These are phyloP conservation scores for Apiospora malaysiana DNA, from an alignment of 2,329 filamentous ascomycete genomes.

Conservation along the genomic window DNA sequence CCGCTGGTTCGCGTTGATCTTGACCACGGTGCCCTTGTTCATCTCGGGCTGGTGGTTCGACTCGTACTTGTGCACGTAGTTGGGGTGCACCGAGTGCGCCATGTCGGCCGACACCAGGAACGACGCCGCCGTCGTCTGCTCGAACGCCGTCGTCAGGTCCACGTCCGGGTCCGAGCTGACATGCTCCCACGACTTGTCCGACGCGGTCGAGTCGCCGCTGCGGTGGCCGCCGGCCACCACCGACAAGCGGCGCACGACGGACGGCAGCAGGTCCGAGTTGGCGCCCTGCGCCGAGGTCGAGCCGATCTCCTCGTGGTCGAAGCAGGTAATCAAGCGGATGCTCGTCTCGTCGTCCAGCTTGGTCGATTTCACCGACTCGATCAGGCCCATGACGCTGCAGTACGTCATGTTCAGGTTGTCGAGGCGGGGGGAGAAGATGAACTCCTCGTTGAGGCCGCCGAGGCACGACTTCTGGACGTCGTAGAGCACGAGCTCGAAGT, in stretches of 20 bases:
- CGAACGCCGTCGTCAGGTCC: slow-evolving; percentile 80
- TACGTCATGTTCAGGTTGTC: slow-evolving; percentile 98
- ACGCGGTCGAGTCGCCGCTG: slow-evolving; percentile 51
- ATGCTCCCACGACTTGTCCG: slow-evolving; percentile 70
- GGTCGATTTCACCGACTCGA: slow-evolving; percentile 72
- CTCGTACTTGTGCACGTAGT: slow-evolving; percentile 93
- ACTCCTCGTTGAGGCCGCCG: slow-evolving; percentile 89
- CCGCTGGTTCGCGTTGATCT: slow-evolving; percentile 96
- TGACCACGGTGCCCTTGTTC: slow-evolving; percentile 91
- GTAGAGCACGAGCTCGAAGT: slow-evolving; percentile 97
- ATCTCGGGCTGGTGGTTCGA: slow-evolving; percentile 88
- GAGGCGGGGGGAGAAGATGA: slow-evolving; percentile 93
- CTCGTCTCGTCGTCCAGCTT: slow-evolving; percentile 77
- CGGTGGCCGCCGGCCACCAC: slow-evolving; percentile 70
- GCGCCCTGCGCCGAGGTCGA: slow-evolving; percentile 92
- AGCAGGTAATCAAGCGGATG: slow-evolving; percentile 91
- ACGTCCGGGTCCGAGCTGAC: slow-evolving; percentile 58
- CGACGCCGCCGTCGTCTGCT: slow-evolving; percentile 88
- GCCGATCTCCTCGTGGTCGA: slow-evolving; percentile 98
- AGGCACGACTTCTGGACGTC: slow-evolving; percentile 91
- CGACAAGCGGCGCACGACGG: slow-evolving; percentile 84
- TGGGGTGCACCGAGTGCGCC: slow-evolving; percentile 95
- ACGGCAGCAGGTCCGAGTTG: slow-evolving; percentile 87
- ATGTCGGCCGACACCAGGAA: slow-evolving; percentile 97
- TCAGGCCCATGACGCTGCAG: slow-evolving; percentile 85